Evolutionary conservation across 1,284 basidiomycete species (phyloP).

Genomic region (Tilletiopsis washingtonensis): DNA sequence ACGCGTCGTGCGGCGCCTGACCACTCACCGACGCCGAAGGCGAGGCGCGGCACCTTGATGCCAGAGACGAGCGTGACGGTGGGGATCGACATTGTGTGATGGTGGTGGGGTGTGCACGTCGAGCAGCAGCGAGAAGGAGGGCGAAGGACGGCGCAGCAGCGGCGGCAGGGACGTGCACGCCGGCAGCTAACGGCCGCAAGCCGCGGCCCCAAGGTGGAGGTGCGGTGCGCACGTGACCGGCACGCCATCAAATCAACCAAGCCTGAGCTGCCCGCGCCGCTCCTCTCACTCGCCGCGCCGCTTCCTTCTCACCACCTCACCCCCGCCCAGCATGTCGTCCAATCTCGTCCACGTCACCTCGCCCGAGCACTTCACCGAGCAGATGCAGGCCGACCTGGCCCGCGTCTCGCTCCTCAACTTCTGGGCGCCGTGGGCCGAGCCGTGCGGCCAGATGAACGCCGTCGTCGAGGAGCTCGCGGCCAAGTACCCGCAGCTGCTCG

Average conservation of each 20-base stretch:
- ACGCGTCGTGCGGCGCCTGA: too few relatives aligned
- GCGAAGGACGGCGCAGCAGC: too few relatives aligned
- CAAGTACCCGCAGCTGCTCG: constrained; percentile 63
- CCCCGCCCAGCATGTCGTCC: constrained; percentile 1
- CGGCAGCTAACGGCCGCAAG: too few relatives aligned
- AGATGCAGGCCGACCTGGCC: constrained; percentile 39
- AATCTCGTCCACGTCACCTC: constrained; percentile 41
- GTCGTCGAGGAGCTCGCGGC: constrained; percentile 55
- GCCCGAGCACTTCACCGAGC: constrained; percentile 37
- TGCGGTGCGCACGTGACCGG: too few relatives aligned
- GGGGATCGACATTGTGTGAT: background rate
- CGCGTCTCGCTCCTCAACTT: constrained; percentile 46
- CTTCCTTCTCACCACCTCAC: too few relatives aligned
- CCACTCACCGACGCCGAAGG: background rate
- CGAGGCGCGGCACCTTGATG: background rate
- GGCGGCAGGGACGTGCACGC: too few relatives aligned
- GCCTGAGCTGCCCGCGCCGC: too few relatives aligned
- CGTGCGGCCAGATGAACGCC: constrained; percentile 45
- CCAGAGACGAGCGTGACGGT: background rate
- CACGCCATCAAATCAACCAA: too few relatives aligned
- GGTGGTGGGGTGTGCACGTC: too few relatives aligned
- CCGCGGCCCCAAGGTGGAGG: too few relatives aligned
- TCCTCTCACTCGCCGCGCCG: too few relatives aligned
- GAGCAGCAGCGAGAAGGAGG: too few relatives aligned
- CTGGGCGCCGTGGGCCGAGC: constrained; percentile 46